Evolutionary conservation across 768 basidiomycete species (phyloP).

Genomic region (Suillus placidus): DNA sequence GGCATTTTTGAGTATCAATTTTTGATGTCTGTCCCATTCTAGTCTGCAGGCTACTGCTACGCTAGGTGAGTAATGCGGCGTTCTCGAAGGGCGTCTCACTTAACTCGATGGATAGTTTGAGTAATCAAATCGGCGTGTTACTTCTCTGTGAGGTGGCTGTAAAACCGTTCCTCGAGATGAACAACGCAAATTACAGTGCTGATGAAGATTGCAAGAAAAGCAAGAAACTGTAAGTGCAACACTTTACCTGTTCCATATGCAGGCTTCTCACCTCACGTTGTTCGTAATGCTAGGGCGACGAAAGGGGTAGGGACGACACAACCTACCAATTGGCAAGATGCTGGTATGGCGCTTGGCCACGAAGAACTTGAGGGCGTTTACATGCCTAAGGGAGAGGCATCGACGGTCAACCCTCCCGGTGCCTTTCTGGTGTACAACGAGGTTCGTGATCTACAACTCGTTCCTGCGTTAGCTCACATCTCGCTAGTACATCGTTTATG

Average conservation of each 20-base stretch:
- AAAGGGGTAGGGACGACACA: slow-evolving; percentile 57
- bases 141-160: slow-evolving; percentile 64
- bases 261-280: neutral
- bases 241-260: neutral
- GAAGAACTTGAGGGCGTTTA: slow-evolving; percentile 52
- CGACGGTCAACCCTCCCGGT: slow-evolving; percentile 32
- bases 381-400: slow-evolving; percentile 59
- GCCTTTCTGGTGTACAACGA: slow-evolving; percentile 56
- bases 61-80: slow-evolving; percentile 39
- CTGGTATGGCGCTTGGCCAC: slow-evolving; percentile 50
- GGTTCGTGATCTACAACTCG: slow-evolving; percentile 36
- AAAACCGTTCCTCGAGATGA: slow-evolving; percentile 55
- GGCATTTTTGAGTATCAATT: neutral
- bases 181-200: slow-evolving; percentile 51
- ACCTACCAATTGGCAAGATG: slow-evolving; percentile 61
- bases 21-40: neutral
- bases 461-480: slow-evolving; percentile 1
- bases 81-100: slow-evolving; percentile 4
- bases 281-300: slow-evolving; percentile 43
- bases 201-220: slow-evolving; percentile 47
- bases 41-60: slow-evolving; percentile 63
- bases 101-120: slow-evolving; percentile 40
- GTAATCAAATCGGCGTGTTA: slow-evolving; percentile 53
- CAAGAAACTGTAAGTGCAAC: slow-evolving; percentile 39
- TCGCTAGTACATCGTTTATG: slow-evolving; percentile 62